These are phyloP conservation scores for Alternaria consortialis DNA, from an alignment of 2,329 filamentous ascomycete species.

Conservation along the genomic window DNA sequence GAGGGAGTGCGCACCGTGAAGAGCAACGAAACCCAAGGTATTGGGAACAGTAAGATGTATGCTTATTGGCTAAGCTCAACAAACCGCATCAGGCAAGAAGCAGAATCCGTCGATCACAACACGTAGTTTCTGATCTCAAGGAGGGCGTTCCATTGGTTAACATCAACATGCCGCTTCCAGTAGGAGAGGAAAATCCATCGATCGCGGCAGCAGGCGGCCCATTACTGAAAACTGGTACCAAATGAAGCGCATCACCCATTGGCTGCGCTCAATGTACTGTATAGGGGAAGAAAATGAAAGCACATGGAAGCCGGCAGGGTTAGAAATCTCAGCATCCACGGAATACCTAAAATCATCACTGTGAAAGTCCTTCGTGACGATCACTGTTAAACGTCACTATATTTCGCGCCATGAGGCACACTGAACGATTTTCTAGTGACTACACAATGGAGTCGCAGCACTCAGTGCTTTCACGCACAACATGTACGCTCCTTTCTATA, in stretches of 20 bases:
- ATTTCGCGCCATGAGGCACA: too few species aligned
- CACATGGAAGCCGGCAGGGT: neutral
- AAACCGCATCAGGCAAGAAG: neutral
- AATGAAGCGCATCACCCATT: neutral
- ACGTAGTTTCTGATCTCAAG: neutral
- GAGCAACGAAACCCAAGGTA: neutral
- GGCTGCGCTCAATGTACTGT: neutral
- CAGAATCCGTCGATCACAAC: neutral
- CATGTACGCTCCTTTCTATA: too few species aligned
- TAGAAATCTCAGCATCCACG: neutral
- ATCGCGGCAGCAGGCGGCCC: neutral
- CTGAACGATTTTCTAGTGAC: too few species aligned
- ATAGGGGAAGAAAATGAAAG: neutral
- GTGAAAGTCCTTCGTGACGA: too few species aligned
- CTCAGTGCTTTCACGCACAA: too few species aligned
- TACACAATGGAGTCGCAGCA: too few species aligned
- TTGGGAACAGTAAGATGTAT: neutral
- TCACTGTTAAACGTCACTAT: too few species aligned
- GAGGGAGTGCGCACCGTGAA: neutral
- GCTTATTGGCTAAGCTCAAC: neutral
- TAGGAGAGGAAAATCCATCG: neutral
- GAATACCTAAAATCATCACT: too few species aligned
- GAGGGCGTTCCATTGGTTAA: neutral
- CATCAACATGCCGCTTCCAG: neutral
- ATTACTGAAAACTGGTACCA: conserved; percentile 5